Conservation (phyloP, 129 eudicot genomes). For the Apium graveolens region DNA sequence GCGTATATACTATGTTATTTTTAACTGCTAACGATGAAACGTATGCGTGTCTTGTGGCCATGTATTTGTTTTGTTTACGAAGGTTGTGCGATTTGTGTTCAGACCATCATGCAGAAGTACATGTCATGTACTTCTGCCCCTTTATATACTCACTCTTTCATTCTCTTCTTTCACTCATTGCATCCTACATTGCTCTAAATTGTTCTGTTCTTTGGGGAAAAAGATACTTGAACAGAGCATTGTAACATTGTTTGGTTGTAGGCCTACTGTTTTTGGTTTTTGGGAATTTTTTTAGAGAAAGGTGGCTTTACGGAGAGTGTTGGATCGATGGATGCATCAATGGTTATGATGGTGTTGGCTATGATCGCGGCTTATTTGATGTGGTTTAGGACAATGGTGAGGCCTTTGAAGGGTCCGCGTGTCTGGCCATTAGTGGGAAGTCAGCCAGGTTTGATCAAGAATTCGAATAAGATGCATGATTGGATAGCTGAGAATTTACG, state of each 20-base stretch:
- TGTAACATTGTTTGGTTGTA: background rate
- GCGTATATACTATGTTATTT: too few relatives aligned
- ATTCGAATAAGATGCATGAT: constrained; percentile 51
- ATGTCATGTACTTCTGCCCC: background rate
- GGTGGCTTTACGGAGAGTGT: constrained; percentile 4
- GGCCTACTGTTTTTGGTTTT: background rate
- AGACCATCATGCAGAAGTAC: too few relatives aligned
- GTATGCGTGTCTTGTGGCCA: too few relatives aligned
- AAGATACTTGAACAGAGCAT: background rate
- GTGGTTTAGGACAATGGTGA: constrained; percentile 44
- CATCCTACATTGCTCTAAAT: background rate
- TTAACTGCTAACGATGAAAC: too few relatives aligned
- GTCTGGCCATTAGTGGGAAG: constrained; percentile 68
- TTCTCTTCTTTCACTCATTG: background rate
- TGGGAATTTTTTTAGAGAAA: background rate
- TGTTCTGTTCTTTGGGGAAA: background rate
- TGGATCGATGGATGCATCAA: constrained; percentile 35
- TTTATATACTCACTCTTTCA: constrained; percentile 3
- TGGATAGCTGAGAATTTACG: constrained; percentile 70
- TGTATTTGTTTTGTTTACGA: too few relatives aligned
- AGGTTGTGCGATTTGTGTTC: too few relatives aligned
- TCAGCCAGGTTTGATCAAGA: constrained; percentile 48
- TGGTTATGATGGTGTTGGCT: constrained; percentile 29
- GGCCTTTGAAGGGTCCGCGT: constrained; percentile 51
- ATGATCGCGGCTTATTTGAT: constrained; percentile 28